phyloP scores from a whole-genome alignment of 208 protist species.

The Leishmania arabica region DNA sequence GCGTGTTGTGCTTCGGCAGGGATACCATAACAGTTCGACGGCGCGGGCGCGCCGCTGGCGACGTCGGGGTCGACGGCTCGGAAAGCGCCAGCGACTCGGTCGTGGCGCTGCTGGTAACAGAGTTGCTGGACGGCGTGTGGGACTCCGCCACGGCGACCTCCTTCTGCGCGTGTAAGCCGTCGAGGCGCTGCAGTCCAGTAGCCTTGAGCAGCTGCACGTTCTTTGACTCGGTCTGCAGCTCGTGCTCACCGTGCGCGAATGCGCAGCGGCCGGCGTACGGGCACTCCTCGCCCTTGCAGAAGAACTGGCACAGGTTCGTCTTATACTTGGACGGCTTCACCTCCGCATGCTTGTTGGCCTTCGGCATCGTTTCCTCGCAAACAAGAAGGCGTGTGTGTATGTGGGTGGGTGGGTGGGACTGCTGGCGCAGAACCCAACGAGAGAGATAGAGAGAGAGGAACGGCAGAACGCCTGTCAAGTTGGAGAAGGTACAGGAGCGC shows the following conservation, averaged over 20 bases:
- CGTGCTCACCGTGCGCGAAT: conserved; percentile 84
- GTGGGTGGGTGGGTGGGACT: neutral
- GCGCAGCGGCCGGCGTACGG: conserved; percentile 71
- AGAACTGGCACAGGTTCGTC: conserved; percentile 81
- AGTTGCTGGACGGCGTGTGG: conserved; percentile 20
- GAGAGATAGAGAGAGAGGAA: too few species aligned
- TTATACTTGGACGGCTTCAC: conserved; percentile 91
- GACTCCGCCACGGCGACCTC: neutral
- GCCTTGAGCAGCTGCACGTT: conserved; percentile 70
- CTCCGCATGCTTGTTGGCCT: conserved; percentile 52
- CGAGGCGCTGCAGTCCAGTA: conserved; percentile 71
- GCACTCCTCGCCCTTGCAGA: conserved; percentile 55
- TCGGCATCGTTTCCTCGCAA: conserved; percentile 22
- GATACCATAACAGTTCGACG: conserved; percentile 65
- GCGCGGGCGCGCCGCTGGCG: conserved; percentile 26
- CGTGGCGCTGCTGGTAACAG: conserved; percentile 13
- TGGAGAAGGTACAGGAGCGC: neutral
- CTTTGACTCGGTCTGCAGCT: conserved; percentile 69
- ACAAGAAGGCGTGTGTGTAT: neutral
- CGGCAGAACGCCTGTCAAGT: too few species aligned
- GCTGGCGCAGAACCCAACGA: too few species aligned
- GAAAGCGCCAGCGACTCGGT: conserved; percentile 20
- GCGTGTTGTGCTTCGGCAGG: conserved; percentile 46
- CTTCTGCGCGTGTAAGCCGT: conserved; percentile 24
- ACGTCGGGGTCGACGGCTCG: conserved; percentile 2